Percentiles rank a stretch among this genome's conserved stretches.
These are phyloP conservation scores for Neonectria ditissima DNA, from an alignment of 2,329 filamentous ascomycete genomes.

Conservation along the genomic window DNA sequence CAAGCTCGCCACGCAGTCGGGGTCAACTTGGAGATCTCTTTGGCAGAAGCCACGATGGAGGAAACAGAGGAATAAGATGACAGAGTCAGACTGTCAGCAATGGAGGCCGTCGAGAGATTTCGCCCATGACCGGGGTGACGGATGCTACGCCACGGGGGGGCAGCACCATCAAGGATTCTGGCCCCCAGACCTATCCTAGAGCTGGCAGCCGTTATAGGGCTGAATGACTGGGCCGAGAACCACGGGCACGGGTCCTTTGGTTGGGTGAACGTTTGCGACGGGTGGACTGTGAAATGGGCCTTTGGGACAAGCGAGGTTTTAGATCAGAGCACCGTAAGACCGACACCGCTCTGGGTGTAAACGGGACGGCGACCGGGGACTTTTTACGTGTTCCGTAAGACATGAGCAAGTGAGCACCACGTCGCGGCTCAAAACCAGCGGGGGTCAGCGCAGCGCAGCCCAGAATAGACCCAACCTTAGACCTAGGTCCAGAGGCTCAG, in stretches of 20 bases:
- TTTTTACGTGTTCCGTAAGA: slow-evolving; percentile 21
- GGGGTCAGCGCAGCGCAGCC: slow-evolving; percentile 18
- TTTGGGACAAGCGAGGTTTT: slow-evolving; percentile 16
- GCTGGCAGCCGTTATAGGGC: slow-evolving; percentile 38
- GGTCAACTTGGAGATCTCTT: neutral
- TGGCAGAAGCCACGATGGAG: slow-evolving; percentile 13
- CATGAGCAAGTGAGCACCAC: slow-evolving; percentile 22
- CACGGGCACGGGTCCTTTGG: slow-evolving; percentile 28
- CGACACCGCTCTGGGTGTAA: slow-evolving; percentile 20
- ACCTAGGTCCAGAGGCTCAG: slow-evolving; percentile 13
- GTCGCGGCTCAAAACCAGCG: slow-evolving; percentile 21
- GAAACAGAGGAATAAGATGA: slow-evolving; percentile 25
- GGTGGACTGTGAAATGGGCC: slow-evolving; percentile 14
- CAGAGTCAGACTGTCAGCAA: slow-evolving; percentile 41
- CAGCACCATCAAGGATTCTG: slow-evolving; percentile 33
- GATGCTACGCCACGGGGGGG: slow-evolving; percentile 45
- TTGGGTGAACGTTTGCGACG: slow-evolving; percentile 30
- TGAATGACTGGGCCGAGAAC: slow-evolving; percentile 41
- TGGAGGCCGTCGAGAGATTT: slow-evolving; percentile 41
- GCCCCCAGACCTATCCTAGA: slow-evolving; percentile 22
- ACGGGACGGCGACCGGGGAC: slow-evolving; percentile 27
- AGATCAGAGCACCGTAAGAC: slow-evolving; percentile 8
- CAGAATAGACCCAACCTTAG: slow-evolving; percentile 36
- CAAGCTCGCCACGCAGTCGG: neutral
- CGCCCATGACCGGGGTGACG: slow-evolving; percentile 34